phyloP scores from a whole-genome alignment of 2,329 filamentous ascomycete genomes.

The Aquanectria penicillioides region DNA sequence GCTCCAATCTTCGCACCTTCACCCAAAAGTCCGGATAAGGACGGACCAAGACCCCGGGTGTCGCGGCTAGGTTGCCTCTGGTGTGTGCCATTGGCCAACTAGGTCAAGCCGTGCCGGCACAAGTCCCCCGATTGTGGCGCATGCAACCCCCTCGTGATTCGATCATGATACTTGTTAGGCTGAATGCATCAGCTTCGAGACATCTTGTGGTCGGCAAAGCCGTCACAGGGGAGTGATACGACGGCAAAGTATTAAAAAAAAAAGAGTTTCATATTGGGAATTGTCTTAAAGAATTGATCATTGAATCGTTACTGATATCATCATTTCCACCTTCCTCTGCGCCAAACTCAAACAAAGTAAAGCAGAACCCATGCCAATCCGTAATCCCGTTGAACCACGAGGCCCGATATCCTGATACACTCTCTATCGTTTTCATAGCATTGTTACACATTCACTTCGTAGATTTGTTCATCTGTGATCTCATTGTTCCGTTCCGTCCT shows the following conservation, averaged over 20 bases:
- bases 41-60: not conserved
- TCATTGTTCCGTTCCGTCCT: not conserved
- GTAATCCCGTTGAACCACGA: not conserved
- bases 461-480: constrained; percentile 9
- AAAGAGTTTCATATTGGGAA: constrained; percentile 2
- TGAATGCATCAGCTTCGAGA: too few relatives aligned
- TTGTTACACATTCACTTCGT: constrained; percentile 11
- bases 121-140: too few relatives aligned
- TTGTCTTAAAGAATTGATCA: not conserved
- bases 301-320: constrained; percentile 21
- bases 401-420: constrained; percentile 3
- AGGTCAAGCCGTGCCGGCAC: not conserved
- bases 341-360: constrained; percentile 7
- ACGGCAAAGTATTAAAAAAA: not conserved
- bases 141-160: constrained; percentile 1
- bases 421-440: constrained; percentile 10
- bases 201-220: too few relatives aligned
- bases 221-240: too few relatives aligned
- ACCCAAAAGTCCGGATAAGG: too few relatives aligned
- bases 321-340: constrained; percentile 13
- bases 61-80: not conserved
- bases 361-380: constrained; percentile 1
- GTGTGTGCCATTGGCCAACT: too few relatives aligned
- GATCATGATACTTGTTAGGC: constrained; percentile 1
- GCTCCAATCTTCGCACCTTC: too few relatives aligned